These are phyloP conservation scores for Rhodotorula babjevae DNA, from an alignment of 768 basidiomycete genomes.

Conservation along the genomic window DNA sequence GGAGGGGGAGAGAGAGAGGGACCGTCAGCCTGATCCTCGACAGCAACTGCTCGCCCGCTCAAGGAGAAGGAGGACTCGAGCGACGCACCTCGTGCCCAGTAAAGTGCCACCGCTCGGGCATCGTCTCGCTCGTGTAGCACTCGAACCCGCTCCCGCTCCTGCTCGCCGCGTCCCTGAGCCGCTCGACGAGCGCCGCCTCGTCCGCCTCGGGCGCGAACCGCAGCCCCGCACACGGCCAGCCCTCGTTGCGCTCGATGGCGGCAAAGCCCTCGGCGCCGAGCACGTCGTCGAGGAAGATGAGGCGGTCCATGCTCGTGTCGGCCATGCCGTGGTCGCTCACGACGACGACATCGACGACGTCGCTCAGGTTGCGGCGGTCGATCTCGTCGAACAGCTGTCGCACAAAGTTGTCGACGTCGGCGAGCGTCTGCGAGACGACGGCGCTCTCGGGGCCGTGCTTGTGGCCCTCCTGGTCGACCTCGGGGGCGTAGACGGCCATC, in stretches of 20 bases:
- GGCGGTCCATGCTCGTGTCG: constrained; percentile 71
- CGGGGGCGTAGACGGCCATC: constrained; percentile 36
- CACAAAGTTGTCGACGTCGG: constrained; percentile 67
- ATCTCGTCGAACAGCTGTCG: constrained; percentile 63
- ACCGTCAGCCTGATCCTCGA: no score
- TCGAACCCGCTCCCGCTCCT: constrained; percentile 59
- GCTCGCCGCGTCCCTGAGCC: constrained; percentile 56
- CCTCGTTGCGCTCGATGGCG: constrained; percentile 68
- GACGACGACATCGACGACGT: constrained; percentile 81
- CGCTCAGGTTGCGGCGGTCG: constrained; percentile 64
- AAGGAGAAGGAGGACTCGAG: background rate
- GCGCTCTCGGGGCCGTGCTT: constrained; percentile 25
- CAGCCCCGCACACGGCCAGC: constrained; percentile 82
- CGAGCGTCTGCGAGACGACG: constrained; percentile 58
- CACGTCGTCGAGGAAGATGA: constrained; percentile 75
- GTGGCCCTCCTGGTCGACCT: constrained; percentile 36
- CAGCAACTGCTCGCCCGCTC: no score
- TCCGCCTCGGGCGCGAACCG: constrained; percentile 65
- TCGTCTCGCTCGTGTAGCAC: constrained; percentile 68
- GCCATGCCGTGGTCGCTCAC: constrained; percentile 52
- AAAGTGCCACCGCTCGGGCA: constrained; percentile 79
- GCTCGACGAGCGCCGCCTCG: constrained; percentile 54
- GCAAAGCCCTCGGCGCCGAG: constrained; percentile 61
- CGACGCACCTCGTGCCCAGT: constrained; percentile 43
- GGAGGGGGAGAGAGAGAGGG: no score